These are phyloP conservation scores for Torulaspora quercuum DNA, from an alignment of 805 yeast genomes.

Conservation along the genomic window DNA sequence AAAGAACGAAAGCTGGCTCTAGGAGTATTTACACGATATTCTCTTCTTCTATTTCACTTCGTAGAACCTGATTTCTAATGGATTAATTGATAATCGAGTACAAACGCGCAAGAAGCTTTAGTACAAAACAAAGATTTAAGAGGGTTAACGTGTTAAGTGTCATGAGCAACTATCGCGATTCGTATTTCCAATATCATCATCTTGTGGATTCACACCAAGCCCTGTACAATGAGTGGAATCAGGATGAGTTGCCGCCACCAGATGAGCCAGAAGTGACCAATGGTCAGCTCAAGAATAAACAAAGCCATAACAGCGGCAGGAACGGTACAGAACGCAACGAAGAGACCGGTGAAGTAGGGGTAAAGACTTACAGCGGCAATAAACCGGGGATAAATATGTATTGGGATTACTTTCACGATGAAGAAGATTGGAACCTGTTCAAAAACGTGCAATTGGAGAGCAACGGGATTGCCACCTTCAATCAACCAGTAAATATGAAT, in stretches of 20 bases:
- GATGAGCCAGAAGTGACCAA: constrained; percentile 23
- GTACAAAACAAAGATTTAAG: too few relatives aligned
- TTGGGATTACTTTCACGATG: constrained; percentile 36
- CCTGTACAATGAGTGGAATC: constrained; percentile 33
- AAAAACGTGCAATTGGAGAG: constrained; percentile 25
- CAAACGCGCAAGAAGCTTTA: too few relatives aligned
- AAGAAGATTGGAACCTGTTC: constrained; percentile 33
- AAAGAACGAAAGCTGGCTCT: too few relatives aligned
- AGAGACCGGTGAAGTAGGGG: constrained; percentile 4
- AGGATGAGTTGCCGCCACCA: constrained; percentile 30
- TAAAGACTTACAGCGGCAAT: constrained; percentile 9
- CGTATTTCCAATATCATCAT: constrained; percentile 31
- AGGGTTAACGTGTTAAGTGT: too few relatives aligned
- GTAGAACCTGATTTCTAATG: too few relatives aligned
- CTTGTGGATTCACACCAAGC: constrained; percentile 25
- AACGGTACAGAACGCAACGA: constrained; percentile 7
- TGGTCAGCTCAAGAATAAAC: constrained; percentile 13
- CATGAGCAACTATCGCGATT: constrained; percentile 27
- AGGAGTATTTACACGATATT: too few relatives aligned
- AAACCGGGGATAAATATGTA: constrained; percentile 18
- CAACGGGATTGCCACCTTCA: constrained; percentile 26
- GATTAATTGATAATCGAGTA: too few relatives aligned
- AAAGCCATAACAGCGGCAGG: constrained; percentile 7
- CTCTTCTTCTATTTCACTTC: too few relatives aligned
- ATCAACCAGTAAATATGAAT: constrained; percentile 9